These are phyloP conservation scores for Pichia sp. DNA, from an alignment of 1,139 yeast species.

Conservation along the genomic window DNA sequence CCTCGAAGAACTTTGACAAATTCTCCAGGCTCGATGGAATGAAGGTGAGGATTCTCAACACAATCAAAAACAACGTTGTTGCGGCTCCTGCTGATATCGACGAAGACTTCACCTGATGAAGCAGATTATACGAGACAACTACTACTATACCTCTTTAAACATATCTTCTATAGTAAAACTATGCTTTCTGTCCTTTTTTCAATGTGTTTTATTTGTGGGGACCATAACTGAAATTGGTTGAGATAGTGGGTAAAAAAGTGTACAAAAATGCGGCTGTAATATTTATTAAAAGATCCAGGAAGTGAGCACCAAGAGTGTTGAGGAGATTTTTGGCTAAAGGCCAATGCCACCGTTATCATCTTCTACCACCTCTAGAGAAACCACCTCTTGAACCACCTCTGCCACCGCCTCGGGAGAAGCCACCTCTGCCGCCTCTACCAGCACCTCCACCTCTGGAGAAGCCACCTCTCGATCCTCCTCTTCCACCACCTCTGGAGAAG, in stretches of 20 bases:
- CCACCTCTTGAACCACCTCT: conserved; percentile 23
- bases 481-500: conserved; percentile 35
- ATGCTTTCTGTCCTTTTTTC: background rate
- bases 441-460: conserved; percentile 29
- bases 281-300: background rate
- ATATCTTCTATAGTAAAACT: too few species aligned
- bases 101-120: conserved; percentile 33
- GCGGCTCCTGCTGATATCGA: conserved; percentile 36
- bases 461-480: conserved; percentile 31
- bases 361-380: conserved; percentile 20
- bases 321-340: background rate
- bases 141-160: too few species aligned
- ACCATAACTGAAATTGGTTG: too few species aligned
- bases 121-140: background rate
- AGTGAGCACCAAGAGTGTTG: too few species aligned
- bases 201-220: too few species aligned
- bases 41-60: conserved; percentile 82
- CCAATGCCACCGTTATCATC: conserved; percentile 28
- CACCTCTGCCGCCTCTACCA: conserved; percentile 26
- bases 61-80: conserved; percentile 65
- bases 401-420: conserved; percentile 14
- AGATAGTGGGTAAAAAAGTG: background rate
- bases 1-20: conserved; percentile 81
- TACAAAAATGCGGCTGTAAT: background rate
- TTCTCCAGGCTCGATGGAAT: conserved; percentile 86